phyloP scores from a whole-genome alignment of 495 filamentous ascomycete species.

The Lasiosphaeria hispida region DNA sequence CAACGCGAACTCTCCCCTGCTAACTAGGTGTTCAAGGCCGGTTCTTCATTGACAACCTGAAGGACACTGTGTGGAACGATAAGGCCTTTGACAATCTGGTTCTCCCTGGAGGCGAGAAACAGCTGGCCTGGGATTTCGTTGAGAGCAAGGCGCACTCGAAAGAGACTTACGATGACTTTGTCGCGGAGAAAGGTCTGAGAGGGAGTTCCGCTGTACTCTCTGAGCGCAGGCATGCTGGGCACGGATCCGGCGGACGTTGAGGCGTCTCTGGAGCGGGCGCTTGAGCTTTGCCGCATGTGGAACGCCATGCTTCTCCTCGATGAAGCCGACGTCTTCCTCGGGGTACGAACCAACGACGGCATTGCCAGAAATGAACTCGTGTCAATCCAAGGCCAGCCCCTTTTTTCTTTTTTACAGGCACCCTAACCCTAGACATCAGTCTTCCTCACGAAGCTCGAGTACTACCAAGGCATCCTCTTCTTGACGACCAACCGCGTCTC shows the following conservation, averaged over 20 bases:
- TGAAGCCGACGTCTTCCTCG: slow-evolving; percentile 49
- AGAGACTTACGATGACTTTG: slow-evolving; percentile 53
- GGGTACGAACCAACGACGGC: slow-evolving; percentile 37
- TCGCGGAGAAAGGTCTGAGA: slow-evolving; percentile 51
- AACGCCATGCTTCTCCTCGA: slow-evolving; percentile 47
- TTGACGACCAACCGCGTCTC: slow-evolving; percentile 46
- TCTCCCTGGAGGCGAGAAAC: slow-evolving; percentile 45
- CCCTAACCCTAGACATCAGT: too few relatives aligned
- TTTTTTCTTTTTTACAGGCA: too few relatives aligned
- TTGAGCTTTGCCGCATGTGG: slow-evolving; percentile 45
- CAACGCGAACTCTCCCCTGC: slow-evolving; percentile 13
- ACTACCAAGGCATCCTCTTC: slow-evolving; percentile 53
- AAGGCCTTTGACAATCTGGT: slow-evolving; percentile 53
- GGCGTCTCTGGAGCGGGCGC: slow-evolving; percentile 35
- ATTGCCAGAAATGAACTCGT: slow-evolving; percentile 45
- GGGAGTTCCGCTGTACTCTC: slow-evolving; percentile 24
- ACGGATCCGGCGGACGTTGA: slow-evolving; percentile 23
- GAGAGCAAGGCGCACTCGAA: slow-evolving; percentile 27
- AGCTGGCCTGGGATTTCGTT: slow-evolving; percentile 49
- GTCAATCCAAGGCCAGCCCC: slow-evolving; percentile 20
- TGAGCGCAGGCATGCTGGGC: slow-evolving; percentile 27
- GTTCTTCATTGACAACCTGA: slow-evolving; percentile 21
- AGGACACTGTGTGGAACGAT: slow-evolving; percentile 45
- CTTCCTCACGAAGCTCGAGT: slow-evolving; percentile 54
- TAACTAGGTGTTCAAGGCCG: slow-evolving; percentile 3